Base-by-base conservation (phyloP, 345 rosid genomes). In the Ceriops zippeliana region DNA sequence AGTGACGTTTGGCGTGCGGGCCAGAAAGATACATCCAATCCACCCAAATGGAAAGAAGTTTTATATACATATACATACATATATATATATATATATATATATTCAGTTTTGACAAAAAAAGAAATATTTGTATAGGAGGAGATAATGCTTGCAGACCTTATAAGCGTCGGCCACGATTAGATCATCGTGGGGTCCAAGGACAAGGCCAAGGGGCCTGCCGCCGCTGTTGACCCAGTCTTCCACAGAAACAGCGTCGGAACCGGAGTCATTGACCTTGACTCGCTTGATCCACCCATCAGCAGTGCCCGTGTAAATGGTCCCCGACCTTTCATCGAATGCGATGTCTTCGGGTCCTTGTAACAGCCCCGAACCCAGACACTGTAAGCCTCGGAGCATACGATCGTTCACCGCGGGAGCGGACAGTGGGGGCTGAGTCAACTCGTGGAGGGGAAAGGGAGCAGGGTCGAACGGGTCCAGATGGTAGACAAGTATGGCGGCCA, bases 211-310 rank as follows among this genome's bases (percentile, higher is more conserved):
- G 0, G 98, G 97, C 58, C 97, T 73, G 2, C 97, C 98, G 2
- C 92, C 87, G 5, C 97, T 93, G 66, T 84, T 76, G 22, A 89
- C 83, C 90, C 83, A 86, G 15, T 82, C 75, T 61, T 85, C 85
- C 11, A 89, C 80, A 54, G 16, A 1, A n/a, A 73, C 77, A 27
- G 76, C 37, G 35, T 75, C 80, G 7, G 42, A 11, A 15, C 73
- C 74, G 8, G 93, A 81, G 58, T 86, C 86, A 35, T 74, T 83
- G n/a, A 83, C 57, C 65, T 58, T 75, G 71, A 89, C 86, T 66
- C 86, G 84, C 72, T 86, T 89, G 46, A 93, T 73, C 98, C 98
- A 93, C n/a, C 96, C 98, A 67, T 92, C 98, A 0, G 35, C 73
- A 27, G 87, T 86, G 1, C 88, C 79, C 1, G 96, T 87, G 65